These are phyloP conservation scores for Talaromyces atroroseus DNA, from an alignment of 2,329 filamentous ascomycete genomes.

Conservation along the genomic window DNA sequence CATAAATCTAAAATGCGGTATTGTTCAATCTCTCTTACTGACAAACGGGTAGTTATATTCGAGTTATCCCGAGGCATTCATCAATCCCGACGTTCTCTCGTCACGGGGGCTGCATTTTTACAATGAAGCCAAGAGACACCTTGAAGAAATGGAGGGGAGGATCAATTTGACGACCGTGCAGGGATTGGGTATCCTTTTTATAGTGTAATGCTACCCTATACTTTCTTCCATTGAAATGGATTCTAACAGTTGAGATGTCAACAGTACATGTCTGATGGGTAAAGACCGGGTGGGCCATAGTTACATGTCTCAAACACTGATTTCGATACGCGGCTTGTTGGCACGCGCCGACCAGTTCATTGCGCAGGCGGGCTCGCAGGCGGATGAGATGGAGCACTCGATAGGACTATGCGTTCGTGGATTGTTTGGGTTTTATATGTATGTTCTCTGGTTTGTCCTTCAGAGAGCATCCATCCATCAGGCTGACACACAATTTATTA, in stretches of 20 bases:
- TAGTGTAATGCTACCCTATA: background rate
- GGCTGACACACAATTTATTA: background rate
- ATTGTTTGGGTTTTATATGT: slow-evolving; percentile 11
- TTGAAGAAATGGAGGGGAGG: slow-evolving; percentile 22
- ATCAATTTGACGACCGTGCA: slow-evolving; percentile 24
- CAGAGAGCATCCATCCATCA: background rate
- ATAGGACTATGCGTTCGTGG: slow-evolving; percentile 7
- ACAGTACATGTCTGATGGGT: slow-evolving; percentile 11
- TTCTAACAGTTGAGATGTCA: background rate
- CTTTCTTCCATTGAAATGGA: background rate
- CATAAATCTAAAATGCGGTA: background rate
- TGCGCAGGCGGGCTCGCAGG: slow-evolving; percentile 5
- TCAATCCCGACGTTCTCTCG: slow-evolving; percentile 20
- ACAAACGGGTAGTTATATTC: slow-evolving; percentile 17
- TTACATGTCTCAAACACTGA: slow-evolving; percentile 11
- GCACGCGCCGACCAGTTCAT: slow-evolving; percentile 7
- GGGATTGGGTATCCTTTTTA: slow-evolving; percentile 22
- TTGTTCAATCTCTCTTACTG: background rate
- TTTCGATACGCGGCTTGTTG: slow-evolving; percentile 1
- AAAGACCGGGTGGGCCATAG: slow-evolving; percentile 11
- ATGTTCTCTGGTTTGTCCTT: background rate
- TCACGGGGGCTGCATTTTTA: slow-evolving; percentile 26
- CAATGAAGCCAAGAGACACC: slow-evolving; percentile 24
- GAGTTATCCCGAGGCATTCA: slow-evolving; percentile 24
- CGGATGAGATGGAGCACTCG: slow-evolving; percentile 4